These are phyloP conservation scores for Chaetomiaceae sp. DNA, from an alignment of 2,329 filamentous ascomycete species.

Conservation along the genomic window DNA sequence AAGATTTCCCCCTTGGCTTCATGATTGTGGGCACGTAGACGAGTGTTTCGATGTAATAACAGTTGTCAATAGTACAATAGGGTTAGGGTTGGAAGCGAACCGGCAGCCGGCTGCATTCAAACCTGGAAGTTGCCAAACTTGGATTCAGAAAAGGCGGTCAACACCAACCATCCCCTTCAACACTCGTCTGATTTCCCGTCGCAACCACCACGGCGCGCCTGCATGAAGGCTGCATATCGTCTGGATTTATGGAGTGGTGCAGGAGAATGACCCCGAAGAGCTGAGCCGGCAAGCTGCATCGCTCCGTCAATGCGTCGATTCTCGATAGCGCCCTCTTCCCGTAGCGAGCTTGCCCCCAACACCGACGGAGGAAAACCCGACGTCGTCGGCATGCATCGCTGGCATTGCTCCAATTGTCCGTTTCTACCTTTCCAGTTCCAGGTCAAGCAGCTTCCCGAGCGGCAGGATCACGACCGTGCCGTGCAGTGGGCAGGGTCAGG, in stretches of 20 bases:
- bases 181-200: neutral
- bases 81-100: slow-evolving; percentile 19
- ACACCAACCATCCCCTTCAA: neutral
- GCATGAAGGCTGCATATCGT: slow-evolving; percentile 20
- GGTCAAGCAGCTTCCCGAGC: slow-evolving; percentile 15
- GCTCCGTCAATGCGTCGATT: slow-evolving; percentile 1
- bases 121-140: neutral
- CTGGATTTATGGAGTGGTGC: slow-evolving; percentile 6
- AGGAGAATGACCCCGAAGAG: slow-evolving; percentile 2
- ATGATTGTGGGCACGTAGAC: no score
- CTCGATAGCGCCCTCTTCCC: neutral
- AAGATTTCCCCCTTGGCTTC: no score
- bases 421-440: no score
- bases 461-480: slow-evolving; percentile 13
- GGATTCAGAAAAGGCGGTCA: slow-evolving; percentile 23
- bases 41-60: no score
- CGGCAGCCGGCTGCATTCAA: no score
- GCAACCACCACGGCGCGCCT: slow-evolving; percentile 13
- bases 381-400: no score
- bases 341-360: neutral
- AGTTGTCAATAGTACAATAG: no score
- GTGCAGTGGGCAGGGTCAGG: neutral
- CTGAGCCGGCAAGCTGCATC: neutral
- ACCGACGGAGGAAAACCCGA: neutral
- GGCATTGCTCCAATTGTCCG: no score